phyloP scores from a whole-genome alignment of 768 basidiomycete genomes.

The Favolaschia claudopus region DNA sequence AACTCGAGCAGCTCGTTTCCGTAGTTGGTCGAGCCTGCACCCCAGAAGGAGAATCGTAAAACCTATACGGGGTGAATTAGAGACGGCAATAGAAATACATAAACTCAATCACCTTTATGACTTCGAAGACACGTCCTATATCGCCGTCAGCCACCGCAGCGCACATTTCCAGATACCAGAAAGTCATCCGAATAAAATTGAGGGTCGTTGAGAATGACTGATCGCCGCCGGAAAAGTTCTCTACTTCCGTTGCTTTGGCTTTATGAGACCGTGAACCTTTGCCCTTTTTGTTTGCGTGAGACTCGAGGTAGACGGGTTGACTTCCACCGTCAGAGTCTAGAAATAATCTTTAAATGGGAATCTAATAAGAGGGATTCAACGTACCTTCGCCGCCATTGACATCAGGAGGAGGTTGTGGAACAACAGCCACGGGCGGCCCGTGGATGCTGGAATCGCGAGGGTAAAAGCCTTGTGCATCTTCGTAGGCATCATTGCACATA shows the following conservation, averaged over 20 bases:
- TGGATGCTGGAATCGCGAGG: neutral
- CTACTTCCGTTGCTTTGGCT: neutral
- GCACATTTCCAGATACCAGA: slow-evolving; percentile 14
- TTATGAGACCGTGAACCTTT: neutral
- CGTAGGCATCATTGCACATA: slow-evolving; percentile 3
- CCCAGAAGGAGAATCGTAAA: slow-evolving; percentile 25
- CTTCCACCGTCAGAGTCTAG: no score
- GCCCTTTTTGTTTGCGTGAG: neutral
- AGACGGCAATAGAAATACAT: neutral
- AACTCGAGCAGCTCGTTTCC: slow-evolving; percentile 30
- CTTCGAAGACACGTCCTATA: slow-evolving; percentile 10
- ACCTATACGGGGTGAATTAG: neutral
- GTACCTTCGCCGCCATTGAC: no score
- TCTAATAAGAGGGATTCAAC: no score
- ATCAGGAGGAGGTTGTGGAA: no score
- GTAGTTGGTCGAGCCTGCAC: slow-evolving; percentile 26
- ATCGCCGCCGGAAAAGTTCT: neutral
- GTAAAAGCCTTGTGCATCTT: neutral
- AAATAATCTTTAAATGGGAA: no score
- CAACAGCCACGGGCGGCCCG: neutral
- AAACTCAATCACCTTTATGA: neutral
- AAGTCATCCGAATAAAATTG: slow-evolving; percentile 7
- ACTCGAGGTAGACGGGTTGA: neutral
- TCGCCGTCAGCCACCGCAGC: slow-evolving; percentile 7
- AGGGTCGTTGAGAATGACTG: neutral